Evolutionary conservation across 768 basidiomycete species (phyloP).

Genomic region (Naematelia encephala): DNA sequence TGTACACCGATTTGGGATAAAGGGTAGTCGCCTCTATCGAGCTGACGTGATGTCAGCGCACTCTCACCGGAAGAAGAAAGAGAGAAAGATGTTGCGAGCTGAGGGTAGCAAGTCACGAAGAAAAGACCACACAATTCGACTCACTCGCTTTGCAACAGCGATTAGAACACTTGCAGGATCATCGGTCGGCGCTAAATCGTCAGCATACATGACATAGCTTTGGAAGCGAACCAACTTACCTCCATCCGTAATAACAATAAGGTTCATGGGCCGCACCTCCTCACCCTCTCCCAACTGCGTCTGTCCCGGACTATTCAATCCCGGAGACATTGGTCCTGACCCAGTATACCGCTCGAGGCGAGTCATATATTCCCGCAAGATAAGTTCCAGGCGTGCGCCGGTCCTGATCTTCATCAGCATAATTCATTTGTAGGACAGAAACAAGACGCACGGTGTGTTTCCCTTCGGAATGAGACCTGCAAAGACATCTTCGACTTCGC

Average conservation of each 20-base stretch:
- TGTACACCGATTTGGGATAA: constrained; percentile 65
- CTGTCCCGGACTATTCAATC: constrained; percentile 3
- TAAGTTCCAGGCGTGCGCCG: constrained; percentile 37
- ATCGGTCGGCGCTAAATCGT: constrained; percentile 53
- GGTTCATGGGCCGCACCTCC: constrained; percentile 44
- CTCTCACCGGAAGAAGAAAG: neutral
- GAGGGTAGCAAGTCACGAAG: neutral
- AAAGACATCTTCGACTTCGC: constrained; percentile 46
- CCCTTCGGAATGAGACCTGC: constrained; percentile 39
- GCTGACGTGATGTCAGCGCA: constrained; percentile 19
- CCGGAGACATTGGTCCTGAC: constrained; percentile 5
- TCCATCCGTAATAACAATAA: constrained; percentile 44
- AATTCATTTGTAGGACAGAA: neutral
- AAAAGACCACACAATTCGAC: too few species aligned
- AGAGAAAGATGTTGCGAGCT: neutral
- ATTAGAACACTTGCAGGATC: constrained; percentile 52
- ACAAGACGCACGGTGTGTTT: constrained; percentile 41
- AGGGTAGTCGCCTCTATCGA: constrained; percentile 59
- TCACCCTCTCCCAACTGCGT: constrained; percentile 6
- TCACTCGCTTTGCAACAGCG: constrained; percentile 50
- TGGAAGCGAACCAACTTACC: constrained; percentile 21
- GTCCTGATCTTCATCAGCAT: constrained; percentile 17
- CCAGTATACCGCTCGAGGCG: constrained; percentile 28
- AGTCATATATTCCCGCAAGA: constrained; percentile 42
- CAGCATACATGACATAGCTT: constrained; percentile 4